phyloP scores from a whole-genome alignment of 192 early-diverging fungal species.

The Dispira simplex region DNA sequence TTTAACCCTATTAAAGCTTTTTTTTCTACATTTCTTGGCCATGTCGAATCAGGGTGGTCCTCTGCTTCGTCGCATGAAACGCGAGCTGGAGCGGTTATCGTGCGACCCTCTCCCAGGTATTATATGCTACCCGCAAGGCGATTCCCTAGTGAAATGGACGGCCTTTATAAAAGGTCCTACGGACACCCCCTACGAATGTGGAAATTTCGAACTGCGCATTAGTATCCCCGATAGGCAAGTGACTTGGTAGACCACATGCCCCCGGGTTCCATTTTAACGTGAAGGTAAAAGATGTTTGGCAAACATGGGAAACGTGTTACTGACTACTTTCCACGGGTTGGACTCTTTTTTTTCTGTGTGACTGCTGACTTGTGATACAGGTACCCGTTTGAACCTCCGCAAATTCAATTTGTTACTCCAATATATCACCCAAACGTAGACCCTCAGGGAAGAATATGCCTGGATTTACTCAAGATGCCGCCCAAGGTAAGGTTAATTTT shows the following conservation, averaged over 20 bases:
- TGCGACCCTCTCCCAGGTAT: slow-evolving; percentile 28
- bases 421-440: slow-evolving; percentile 57
- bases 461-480: slow-evolving; percentile 38
- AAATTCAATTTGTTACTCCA: slow-evolving; percentile 38
- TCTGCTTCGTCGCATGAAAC: slow-evolving; percentile 1
- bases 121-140: slow-evolving; percentile 35
- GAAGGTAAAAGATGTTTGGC: background rate
- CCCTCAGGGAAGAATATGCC: slow-evolving; percentile 41
- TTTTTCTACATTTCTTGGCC: background rate
- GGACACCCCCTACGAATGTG: slow-evolving; percentile 38
- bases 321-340: background rate
- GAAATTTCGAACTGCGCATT: slow-evolving; percentile 36
- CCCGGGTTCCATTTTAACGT: background rate
- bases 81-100: slow-evolving; percentile 3
- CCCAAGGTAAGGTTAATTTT: slow-evolving; percentile 18
- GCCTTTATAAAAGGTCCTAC: slow-evolving; percentile 36
- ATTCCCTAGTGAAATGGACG: slow-evolving; percentile 27
- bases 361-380: slow-evolving; percentile 7
- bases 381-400: slow-evolving; percentile 45
- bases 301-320: background rate
- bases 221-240: slow-evolving; percentile 29
- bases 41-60: background rate
- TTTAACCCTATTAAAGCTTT: too few relatives aligned
- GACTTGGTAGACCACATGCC: background rate
- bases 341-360: background rate